Base-by-base conservation (phyloP, 1,284 basidiomycete species). In the Tilletia caries region DNA sequence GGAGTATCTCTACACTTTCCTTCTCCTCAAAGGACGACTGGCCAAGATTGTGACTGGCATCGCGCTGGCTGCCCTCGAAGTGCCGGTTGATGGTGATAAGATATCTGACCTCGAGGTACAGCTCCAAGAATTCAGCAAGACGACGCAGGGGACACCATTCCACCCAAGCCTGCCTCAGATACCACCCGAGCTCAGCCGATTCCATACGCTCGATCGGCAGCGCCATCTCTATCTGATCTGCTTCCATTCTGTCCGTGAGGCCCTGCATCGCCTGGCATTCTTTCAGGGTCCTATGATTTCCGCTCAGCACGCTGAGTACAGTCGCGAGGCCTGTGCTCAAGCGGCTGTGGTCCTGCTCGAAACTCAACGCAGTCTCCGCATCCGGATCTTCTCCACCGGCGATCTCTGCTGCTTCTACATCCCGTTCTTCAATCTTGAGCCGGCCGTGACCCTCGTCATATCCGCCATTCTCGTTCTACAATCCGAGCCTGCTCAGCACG, bases 91-190 rank as follows among this genome's bases (percentile, higher is more conserved):
- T 6, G 52, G 52, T 29, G 52, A 54, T 6, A 54, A 54, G 29
- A 29, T 54, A 13, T 54, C 52, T 13, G 15, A 29, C 3, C 52
- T 54, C 4, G 52, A 54, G 52, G 52, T 54, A 23, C n/a, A 54
- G 20, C 52, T 54, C 15, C 52, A 54, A 27, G 52, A 54, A 23
- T 54, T 54, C 52, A 54, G 52, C 52, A 54, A 27, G 52, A 54
- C 27, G 23, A 54, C 52, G 29, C 52, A 54, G 3, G 52, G 52
- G 5, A 54, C 52, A 5, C 52, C 52, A 13, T 54, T 54, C 25
- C 52, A 54, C 10, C n/a, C 52, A 3, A 54, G 52, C 15, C 29
- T 54, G 15, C 52, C 52, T 29, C 52, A 54, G 12, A 54, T 54
- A 18, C 52, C 52, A 29, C 52, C 52, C 12, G 52, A 54, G 23